Conservation (phyloP, 257 asterid genomes). For the Petrea volubilis region DNA sequence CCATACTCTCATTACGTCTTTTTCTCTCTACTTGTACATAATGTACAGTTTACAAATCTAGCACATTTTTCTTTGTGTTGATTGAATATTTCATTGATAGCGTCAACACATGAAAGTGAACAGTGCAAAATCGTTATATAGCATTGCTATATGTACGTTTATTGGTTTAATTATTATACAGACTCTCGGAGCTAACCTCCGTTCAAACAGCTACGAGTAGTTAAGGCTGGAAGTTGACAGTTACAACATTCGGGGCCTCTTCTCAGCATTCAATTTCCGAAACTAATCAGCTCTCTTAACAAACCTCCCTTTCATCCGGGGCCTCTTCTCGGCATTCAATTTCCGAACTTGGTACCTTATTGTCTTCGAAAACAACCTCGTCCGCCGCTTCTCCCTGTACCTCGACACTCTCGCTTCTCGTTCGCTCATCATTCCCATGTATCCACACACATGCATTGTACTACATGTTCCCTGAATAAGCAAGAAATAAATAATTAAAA, state of each 20-base stretch:
- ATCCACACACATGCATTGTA: slow-evolving; percentile 43
- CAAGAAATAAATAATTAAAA: background rate
- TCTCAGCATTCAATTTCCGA: slow-evolving; percentile 89
- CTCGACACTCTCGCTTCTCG: slow-evolving; percentile 85
- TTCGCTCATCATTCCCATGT: slow-evolving; percentile 38
- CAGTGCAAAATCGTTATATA: slow-evolving; percentile 4
- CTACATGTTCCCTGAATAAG: slow-evolving; percentile 57
- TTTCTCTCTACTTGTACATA: too few relatives aligned
- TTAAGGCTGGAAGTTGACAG: slow-evolving; percentile 18
- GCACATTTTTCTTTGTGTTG: too few relatives aligned
- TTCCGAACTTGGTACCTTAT: slow-evolving; percentile 92
- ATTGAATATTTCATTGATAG: too few relatives aligned
- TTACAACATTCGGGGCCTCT: slow-evolving; percentile 69
- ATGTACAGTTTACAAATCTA: too few relatives aligned
- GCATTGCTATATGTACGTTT: background rate
- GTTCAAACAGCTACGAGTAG: background rate
- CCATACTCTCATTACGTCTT: too few relatives aligned
- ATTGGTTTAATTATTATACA: background rate
- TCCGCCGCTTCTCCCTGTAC: slow-evolving; percentile 83
- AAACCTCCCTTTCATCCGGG: slow-evolving; percentile 95
- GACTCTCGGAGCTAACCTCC: background rate
- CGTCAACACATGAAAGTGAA: too few relatives aligned
- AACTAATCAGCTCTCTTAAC: slow-evolving; percentile 76
- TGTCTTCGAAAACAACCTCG: slow-evolving; percentile 88
- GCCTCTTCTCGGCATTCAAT: slow-evolving; percentile 94